phyloP scores from a whole-genome alignment of 306 rosid genomes.

The Fragaria nilgerrensis region DNA sequence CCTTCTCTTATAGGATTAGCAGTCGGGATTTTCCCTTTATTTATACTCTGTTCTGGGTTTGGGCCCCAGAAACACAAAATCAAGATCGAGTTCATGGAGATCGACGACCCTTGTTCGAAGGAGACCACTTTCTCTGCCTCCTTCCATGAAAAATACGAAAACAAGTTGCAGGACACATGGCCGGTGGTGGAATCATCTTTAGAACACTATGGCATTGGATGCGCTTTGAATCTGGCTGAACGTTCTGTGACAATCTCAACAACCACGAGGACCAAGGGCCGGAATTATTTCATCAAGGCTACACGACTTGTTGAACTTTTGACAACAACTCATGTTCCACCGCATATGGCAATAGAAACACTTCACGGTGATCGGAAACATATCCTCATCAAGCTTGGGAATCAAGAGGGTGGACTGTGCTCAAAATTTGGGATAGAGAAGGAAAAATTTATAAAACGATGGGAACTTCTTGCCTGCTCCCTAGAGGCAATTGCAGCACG shows the following conservation, averaged over 20 bases:
- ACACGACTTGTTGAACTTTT: background rate
- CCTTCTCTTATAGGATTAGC: too few species aligned
- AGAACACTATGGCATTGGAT: background rate
- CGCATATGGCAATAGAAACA: background rate
- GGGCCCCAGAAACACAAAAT: too few species aligned
- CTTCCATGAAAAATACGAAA: too few species aligned
- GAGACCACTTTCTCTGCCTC: too few species aligned
- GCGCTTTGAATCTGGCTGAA: background rate
- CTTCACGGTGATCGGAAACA: background rate
- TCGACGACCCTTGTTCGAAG: too few species aligned
- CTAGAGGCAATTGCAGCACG: background rate
- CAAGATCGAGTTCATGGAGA: too few species aligned
- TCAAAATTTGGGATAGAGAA: too few species aligned
- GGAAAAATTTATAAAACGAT: background rate
- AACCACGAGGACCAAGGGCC: background rate
- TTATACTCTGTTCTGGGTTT: too few species aligned
- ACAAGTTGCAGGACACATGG: background rate
- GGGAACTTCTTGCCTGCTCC: background rate
- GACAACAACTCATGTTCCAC: background rate
- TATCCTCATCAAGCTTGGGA: background rate
- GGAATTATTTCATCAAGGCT: background rate
- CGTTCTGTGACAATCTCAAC: background rate
- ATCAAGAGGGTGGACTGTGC: background rate
- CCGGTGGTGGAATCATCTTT: background rate
- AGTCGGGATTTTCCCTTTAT: too few species aligned